Conservation (phyloP, 148 eudicot species). For the Rhododendron henanense region DNA sequence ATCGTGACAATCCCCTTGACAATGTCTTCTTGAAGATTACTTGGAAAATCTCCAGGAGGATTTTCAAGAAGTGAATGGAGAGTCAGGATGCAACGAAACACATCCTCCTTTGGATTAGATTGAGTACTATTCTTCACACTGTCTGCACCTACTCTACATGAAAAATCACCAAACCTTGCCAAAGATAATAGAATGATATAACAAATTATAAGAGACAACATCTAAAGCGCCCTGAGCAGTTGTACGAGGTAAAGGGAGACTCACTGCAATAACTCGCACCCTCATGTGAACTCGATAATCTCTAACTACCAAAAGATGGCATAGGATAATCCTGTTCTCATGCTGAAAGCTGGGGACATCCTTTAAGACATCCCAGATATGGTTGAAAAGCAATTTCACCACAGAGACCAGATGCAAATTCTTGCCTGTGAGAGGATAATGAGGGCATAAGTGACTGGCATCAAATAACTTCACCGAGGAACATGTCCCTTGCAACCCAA, state of each 20-base stretch:
- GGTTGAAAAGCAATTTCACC: conserved; percentile 68
- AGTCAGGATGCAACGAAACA: conserved; percentile 58
- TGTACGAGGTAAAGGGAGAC: conserved; percentile 18
- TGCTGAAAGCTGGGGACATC: neutral
- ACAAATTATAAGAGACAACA: neutral
- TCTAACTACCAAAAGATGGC: conserved; percentile 58
- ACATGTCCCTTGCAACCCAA: neutral
- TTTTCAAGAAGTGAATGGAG: conserved; percentile 84
- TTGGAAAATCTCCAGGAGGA: conserved; percentile 93
- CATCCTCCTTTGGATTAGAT: conserved; percentile 61
- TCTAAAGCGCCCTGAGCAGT: neutral
- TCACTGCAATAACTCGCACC: conserved; percentile 75
- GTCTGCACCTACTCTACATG: conserved; percentile 66
- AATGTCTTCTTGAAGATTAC: conserved; percentile 60
- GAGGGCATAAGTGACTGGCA: neutral
- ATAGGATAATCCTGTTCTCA: conserved; percentile 44
- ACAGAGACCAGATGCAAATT: conserved; percentile 55
- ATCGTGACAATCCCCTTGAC: conserved; percentile 55
- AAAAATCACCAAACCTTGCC: conserved; percentile 62
- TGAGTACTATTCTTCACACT: conserved; percentile 36
- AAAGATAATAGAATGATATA: conserved; percentile 10
- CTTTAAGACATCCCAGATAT: conserved; percentile 69
- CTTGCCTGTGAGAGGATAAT: conserved; percentile 41
- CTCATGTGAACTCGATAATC: conserved; percentile 76
- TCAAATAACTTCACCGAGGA: neutral